Percentiles rank a stretch among this genome's conserved stretches.
Evolutionary conservation across 345 rosid species (phyloP).

Genomic region (Trapa incisa): DNA sequence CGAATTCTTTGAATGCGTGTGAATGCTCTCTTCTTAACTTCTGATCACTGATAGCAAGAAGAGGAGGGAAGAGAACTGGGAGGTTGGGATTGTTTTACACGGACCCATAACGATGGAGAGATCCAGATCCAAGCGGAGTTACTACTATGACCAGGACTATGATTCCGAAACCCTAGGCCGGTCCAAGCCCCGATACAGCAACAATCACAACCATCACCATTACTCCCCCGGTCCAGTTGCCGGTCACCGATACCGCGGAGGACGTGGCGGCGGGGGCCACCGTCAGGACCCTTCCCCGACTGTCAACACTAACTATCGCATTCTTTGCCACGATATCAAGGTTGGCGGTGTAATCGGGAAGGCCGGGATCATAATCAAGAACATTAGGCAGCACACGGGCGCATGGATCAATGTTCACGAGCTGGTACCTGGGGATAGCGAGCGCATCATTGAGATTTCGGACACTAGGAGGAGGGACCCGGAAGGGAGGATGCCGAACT

Average conservation of each 20-base stretch:
- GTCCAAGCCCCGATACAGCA: constrained; percentile 62
- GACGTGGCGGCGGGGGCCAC: constrained; percentile 19
- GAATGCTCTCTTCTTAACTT: too few relatives aligned
- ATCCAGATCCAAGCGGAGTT: constrained; percentile 94
- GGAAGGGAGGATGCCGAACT: constrained; percentile 82
- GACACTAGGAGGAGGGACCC: constrained; percentile 92
- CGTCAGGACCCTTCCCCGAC: constrained; percentile 41
- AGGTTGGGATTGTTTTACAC: neutral
- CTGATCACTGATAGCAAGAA: too few relatives aligned
- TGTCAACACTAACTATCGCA: constrained; percentile 85
- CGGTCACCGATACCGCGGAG: constrained; percentile 42
- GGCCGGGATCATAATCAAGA: constrained; percentile 85
- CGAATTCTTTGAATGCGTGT: too few relatives aligned
- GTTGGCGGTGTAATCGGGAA: constrained; percentile 99
- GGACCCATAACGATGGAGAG: constrained; percentile 53
- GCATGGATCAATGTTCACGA: constrained; percentile 99
- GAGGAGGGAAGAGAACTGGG: too few relatives aligned
- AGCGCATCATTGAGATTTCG: constrained; percentile 91
- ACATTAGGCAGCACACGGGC: constrained; percentile 85
- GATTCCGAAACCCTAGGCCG: constrained; percentile 51
- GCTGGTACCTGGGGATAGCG: constrained; percentile 75
- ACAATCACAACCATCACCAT: constrained; percentile 19
- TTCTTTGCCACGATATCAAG: constrained; percentile 83
- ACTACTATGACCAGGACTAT: constrained; percentile 85
- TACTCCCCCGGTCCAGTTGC: constrained; percentile 18